Conservation (phyloP, 2,329 filamentous ascomycete genomes). For the Aureobasidium sp. region DNA sequence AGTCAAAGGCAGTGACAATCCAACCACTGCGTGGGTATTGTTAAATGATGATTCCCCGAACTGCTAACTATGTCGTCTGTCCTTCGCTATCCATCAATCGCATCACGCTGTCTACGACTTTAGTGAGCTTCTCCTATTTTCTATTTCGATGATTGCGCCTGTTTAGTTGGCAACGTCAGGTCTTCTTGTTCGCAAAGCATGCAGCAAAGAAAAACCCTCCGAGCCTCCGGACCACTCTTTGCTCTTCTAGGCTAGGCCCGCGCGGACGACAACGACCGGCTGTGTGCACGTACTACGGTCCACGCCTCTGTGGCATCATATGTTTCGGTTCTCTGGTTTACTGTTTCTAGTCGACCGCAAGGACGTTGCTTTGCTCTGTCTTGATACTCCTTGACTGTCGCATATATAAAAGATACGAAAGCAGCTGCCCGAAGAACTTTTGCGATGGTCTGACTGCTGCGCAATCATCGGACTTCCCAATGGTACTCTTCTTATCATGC, state of each 20-base stretch:
- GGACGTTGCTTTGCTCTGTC: background rate
- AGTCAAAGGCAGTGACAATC: no score
- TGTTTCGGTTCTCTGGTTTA: background rate
- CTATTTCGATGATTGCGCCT: no score
- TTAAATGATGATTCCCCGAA: no score
- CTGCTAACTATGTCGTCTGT: no score
- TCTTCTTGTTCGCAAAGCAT: background rate
- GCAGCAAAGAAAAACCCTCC: background rate
- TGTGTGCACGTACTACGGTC: background rate
- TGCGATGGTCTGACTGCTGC: background rate
- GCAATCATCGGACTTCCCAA: background rate
- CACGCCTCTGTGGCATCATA: background rate
- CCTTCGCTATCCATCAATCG: no score
- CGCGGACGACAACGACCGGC: background rate
- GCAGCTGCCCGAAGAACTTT: no score
- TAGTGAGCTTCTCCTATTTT: no score
- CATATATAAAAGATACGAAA: no score
- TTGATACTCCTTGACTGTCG: background rate
- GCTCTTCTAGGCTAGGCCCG: background rate
- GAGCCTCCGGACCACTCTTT: background rate
- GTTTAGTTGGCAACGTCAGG: no score
- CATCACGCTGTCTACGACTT: no score
- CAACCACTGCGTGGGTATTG: no score
- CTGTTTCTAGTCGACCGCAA: conserved; percentile 4
- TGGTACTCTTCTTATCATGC: background rate